Base-by-base conservation (phyloP, 177 flowering plant genomes). In the Vitis hybrid region DNA sequence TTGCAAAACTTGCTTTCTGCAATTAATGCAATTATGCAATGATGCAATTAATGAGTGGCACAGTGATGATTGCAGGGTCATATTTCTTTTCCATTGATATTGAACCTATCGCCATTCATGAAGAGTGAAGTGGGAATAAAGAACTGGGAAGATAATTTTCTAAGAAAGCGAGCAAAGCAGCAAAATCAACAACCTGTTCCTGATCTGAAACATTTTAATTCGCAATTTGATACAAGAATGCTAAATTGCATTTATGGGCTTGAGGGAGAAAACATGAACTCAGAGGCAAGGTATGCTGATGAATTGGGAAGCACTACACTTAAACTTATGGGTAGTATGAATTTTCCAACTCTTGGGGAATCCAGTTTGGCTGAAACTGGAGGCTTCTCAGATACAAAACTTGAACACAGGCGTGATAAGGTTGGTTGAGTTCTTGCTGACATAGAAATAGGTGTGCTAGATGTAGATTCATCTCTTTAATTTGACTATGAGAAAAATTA, bases 61-160 rank as follows among this genome's bases (percentile, higher is more conserved):
- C 27, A 4, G 16, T 74, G 30, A 70, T 83, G 61, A 65, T 68
- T 86, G 62, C 71, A 94, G 98, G 96, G 96, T 61, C 92, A 89
- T 75, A 79, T 94, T 65, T 74, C 86, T 5, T 94, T 92, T 71
- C 97, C 97, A 14, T 72, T 82, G 68, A 63, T 79, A 71, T 68
- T 92, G 82, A 81, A 91, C 72, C 68, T 92, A 59, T 82, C 68
- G 18, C 87, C 90, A 15, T 92, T 85, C 80, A 80, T 81, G 61
- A 78, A 79, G 50, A 78, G 70, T 74, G 84, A 79, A 60, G 66
- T 80, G 54, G 86, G 76, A 68, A 56, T 66, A 50, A 83, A 81
- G 56, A 67, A 57, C 32, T 60, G 30, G 70, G 75, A 76, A 70
- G 77, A 75, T 60, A 71, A 69, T 69, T 51, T 56, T 32, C 76